Base-by-base conservation (phyloP, 345 rosid genomes). In the Lagerstroemia speciosa region DNA sequence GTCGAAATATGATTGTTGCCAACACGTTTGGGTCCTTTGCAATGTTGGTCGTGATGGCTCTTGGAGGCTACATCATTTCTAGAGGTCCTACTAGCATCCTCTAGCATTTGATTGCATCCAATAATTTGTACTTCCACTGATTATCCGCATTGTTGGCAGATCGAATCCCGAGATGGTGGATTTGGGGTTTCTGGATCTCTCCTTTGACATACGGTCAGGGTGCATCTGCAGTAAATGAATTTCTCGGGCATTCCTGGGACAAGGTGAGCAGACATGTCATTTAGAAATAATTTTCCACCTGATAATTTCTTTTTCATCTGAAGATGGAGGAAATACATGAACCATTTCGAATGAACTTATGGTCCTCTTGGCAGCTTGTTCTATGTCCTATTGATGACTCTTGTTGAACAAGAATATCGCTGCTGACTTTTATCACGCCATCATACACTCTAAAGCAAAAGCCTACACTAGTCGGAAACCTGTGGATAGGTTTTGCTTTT, bases 151-250 rank as follows among this genome's bases (percentile, higher is more conserved):
- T 14, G 50, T 71, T 82, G 72, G 71, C 89, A 94, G 99, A 94
- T 76, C 74, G 78, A 69, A 88, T 94, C 67, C 99, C 99, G 17
- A 76, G 74, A 36, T 91, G 99, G 99, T 94, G 99, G 99, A 82
- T 89, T 67, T 94, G 99, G 99, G 99, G 97, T 74, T 94, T 76
- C 83, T 94, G 99, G 99, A 63, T 91, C 62, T 94, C 99, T 75
- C 97, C 99, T 62, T 75, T 94, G 86, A 86, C 85, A 87, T 94
- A 91, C 74, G 91, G 92, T 78, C 99, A 94, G 84, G 90, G 89
- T 78, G 99, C 99, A 38, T 96, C 92, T 77, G 85, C 99, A 61
- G 96, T 94, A 32, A 94, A 88, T 79, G 99, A 94, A 72, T 87
- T 94, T 77, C 99, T 91, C 29, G 95, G 97, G 33, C 85, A 83